Conservation (phyloP, 2,329 filamentous ascomycete genomes). For the Colletotrichum euphorbiae region DNA sequence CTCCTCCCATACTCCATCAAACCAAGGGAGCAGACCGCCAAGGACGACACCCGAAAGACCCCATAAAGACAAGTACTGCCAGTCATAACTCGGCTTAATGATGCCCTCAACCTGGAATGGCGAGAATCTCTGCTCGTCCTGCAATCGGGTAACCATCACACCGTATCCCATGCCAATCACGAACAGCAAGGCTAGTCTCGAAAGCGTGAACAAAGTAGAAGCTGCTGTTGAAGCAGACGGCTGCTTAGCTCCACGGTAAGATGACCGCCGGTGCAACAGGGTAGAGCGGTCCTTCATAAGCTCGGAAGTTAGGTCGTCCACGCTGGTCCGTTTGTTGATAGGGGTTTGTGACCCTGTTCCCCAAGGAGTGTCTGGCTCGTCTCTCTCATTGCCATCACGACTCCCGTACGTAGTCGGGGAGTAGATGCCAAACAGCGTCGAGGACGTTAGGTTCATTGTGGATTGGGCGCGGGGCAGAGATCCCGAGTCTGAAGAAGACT, state of each 20-base stretch:
- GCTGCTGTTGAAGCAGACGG: constrained; percentile 46
- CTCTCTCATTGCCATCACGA: constrained; percentile 54
- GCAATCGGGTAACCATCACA: constrained; percentile 81
- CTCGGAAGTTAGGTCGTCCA: constrained; percentile 59
- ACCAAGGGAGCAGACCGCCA: constrained; percentile 84
- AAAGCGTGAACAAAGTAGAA: constrained; percentile 61
- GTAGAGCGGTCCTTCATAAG: constrained; percentile 57
- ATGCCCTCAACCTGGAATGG: constrained; percentile 67
- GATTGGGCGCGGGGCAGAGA: constrained; percentile 78
- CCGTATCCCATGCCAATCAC: constrained; percentile 86
- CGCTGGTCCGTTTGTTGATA: constrained; percentile 54
- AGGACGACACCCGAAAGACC: constrained; percentile 81
- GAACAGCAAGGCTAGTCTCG: constrained; percentile 77
- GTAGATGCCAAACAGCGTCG: constrained; percentile 93
- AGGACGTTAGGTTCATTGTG: constrained; percentile 86
- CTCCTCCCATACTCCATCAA: constrained; percentile 80
- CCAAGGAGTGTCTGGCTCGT: constrained; percentile 78
- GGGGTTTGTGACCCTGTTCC: constrained; percentile 82
- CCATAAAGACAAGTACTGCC: constrained; percentile 83
- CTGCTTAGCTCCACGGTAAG: constrained; percentile 48
- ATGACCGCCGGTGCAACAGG: constrained; percentile 49
- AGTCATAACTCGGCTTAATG: constrained; percentile 59
- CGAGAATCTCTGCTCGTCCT: constrained; percentile 73
- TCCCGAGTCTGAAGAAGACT: constrained; percentile 46
- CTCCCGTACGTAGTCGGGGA: constrained; percentile 70